Conservation (phyloP, 176 grass and related monocot species). For the Hsuehochloa calcarea region DNA sequence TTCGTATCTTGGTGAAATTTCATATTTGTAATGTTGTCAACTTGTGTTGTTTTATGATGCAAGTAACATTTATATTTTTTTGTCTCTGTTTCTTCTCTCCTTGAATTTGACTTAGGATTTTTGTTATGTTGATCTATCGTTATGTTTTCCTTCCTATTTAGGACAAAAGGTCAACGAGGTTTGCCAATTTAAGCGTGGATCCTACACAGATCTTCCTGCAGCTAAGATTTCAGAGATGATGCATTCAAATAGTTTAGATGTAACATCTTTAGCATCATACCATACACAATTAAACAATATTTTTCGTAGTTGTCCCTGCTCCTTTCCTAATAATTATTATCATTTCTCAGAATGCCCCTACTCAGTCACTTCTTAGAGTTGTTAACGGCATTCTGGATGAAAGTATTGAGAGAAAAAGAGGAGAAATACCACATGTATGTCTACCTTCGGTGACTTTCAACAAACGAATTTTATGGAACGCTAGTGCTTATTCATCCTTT, state of each 20-base stretch:
- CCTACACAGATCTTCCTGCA: slow-evolving; percentile 72
- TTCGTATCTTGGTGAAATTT: slow-evolving; percentile 9
- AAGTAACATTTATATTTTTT: neutral
- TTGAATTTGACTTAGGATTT: neutral
- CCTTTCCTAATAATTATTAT: slow-evolving; percentile 35
- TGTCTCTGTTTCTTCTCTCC: neutral
- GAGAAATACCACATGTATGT: slow-evolving; percentile 95
- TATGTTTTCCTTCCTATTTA: slow-evolving; percentile 40
- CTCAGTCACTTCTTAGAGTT: slow-evolving; percentile 91
- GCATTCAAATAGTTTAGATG: slow-evolving; percentile 88
- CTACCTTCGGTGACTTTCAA: slow-evolving; percentile 11
- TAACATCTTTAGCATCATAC: slow-evolving; percentile 50
- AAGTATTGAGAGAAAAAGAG: slow-evolving; percentile 96
- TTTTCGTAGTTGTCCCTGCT: neutral
- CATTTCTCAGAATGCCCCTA: slow-evolving; percentile 76
- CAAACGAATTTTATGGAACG: neutral
- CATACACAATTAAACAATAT: slow-evolving; percentile 6
- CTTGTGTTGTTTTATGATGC: neutral
- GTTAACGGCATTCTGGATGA: slow-evolving; percentile 95
- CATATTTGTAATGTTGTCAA: neutral
- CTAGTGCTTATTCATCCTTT: slow-evolving; percentile 17
- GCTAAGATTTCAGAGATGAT: slow-evolving; percentile 93
- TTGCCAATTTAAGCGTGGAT: slow-evolving; percentile 69
- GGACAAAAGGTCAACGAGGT: slow-evolving; percentile 70
- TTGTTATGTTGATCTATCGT: slow-evolving; percentile 6